A percentile compares a stretch with the other conserved stretches of the same genome.
Conservation (phyloP, 495 filamentous ascomycete genomes). For the Lasiosphaeria hispida region DNA sequence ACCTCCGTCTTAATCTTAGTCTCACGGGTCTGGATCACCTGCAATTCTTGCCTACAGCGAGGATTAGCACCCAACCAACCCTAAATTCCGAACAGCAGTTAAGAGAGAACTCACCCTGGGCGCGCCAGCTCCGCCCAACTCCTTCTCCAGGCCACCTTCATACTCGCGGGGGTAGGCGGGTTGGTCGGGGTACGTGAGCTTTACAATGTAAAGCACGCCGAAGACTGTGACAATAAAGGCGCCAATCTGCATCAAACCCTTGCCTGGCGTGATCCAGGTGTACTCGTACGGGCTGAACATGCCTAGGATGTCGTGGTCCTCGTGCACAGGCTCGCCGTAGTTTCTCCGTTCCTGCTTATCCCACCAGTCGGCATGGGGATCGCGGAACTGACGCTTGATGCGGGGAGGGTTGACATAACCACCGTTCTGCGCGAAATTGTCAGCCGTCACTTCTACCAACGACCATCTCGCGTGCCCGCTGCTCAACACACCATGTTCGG, state of each 20-base stretch:
- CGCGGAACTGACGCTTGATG: constrained; percentile 82
- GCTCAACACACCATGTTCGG: constrained; percentile 62
- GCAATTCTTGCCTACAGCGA: constrained; percentile 40
- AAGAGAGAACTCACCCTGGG: constrained; percentile 43
- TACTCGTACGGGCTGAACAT: constrained; percentile 90
- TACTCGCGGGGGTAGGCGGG: constrained; percentile 74
- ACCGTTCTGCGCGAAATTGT: constrained; percentile 65
- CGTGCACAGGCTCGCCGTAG: constrained; percentile 92
- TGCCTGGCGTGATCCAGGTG: constrained; percentile 71
- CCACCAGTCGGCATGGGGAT: constrained; percentile 95
- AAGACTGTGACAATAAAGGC: constrained; percentile 68
- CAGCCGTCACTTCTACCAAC: constrained; percentile 9
- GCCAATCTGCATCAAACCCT: constrained; percentile 70
- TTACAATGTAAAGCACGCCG: constrained; percentile 68
- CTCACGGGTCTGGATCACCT: constrained; percentile 44
- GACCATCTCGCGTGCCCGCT: constrained; percentile 18
- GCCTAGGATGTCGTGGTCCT: constrained; percentile 94
- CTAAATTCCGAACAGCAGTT: not conserved
- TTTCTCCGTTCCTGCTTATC: constrained; percentile 95
- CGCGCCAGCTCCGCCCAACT: constrained; percentile 70
- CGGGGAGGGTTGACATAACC: constrained; percentile 85
- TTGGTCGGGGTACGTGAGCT: constrained; percentile 80
- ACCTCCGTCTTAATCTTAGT: not conserved
- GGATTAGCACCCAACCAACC: not conserved
- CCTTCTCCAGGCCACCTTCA: constrained; percentile 76